Base-by-base conservation (phyloP, 768 basidiomycete genomes). In the Mycena albidolilacea region DNA sequence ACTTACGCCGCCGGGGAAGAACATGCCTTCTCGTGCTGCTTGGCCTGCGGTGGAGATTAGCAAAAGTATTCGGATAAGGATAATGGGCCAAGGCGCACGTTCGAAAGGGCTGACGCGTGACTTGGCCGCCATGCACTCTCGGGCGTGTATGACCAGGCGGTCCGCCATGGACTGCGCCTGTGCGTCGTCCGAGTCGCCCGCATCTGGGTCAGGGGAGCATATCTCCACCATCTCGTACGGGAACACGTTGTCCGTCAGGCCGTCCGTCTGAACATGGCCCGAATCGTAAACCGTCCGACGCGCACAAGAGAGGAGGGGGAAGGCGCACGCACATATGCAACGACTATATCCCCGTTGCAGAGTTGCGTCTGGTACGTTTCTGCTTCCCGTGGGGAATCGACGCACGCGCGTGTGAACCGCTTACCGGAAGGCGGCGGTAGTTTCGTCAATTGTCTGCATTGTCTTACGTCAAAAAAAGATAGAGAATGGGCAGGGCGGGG, bases 81-180 rank as follows among this genome's bases (percentile, higher is more conserved):
- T 21, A 44, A 54, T 30, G 30, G 10, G 38, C 23, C 37, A 44
- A 39, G 5, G 77, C 85, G 77, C 77, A 82, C 87, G 83, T 78
- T 88, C 85, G 68, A 90, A 90, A 2, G 89, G 89, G 73, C 87
- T 88, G 23, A 82, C 80, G 60, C 87, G 82, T 73, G 80, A 83
- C 55, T 81, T 83, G 71, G 87, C 86, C 59, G 77, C 79, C 89
- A 90, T 90, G 75, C 88, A 90, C 43, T 78, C 76, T 59, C 79
- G 81, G 7, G 89, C 87, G 54, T 89, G 87, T 37, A 87, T 82
- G 7, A 90, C 84, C n/a, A 89, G 81, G 17, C 86, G 84, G 65
- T 90, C 87, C 12, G 89, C 87, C 77, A 90, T 86, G 12, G 82
- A 81, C 73, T 90, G 87, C 17, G 84, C 89, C 70, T 86, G 86